These are phyloP conservation scores for Physocladia obscura DNA, from an alignment of 192 early-diverging fungal genomes.

Conservation along the genomic window DNA sequence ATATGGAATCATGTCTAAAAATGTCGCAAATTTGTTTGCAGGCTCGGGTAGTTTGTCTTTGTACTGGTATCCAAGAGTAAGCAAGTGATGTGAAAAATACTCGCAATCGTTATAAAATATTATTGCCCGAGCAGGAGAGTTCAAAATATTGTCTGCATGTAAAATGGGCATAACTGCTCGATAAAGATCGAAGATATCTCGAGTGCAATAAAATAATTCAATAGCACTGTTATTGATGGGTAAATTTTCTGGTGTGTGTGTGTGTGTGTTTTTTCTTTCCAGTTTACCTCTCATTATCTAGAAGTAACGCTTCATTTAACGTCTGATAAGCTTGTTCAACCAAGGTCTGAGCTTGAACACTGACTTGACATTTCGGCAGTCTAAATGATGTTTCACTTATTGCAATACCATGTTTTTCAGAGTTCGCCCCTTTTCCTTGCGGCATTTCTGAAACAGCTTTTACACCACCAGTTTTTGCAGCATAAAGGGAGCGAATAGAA, in stretches of 20 bases:
- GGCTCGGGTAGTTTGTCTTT: conserved; percentile 38
- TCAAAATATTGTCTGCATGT: conserved; percentile 53
- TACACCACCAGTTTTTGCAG: conserved; percentile 9
- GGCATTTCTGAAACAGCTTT: neutral
- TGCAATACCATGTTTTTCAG: conserved; percentile 14
- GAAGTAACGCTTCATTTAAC: conserved; percentile 11
- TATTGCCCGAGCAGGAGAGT: conserved; percentile 52
- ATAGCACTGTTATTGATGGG: conserved; percentile 11
- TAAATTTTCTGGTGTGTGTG: neutral
- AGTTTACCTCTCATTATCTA: conserved; percentile 19
- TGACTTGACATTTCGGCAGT: conserved; percentile 36
- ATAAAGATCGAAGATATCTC: conserved; percentile 60
- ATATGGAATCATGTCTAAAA: conserved; percentile 53
- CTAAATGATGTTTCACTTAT: conserved; percentile 20
- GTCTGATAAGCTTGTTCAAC: conserved; percentile 41
- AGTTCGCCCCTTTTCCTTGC: conserved; percentile 7
- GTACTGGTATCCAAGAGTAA: conserved; percentile 51
- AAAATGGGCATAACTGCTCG: conserved; percentile 62
- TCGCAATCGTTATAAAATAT: conserved; percentile 72
- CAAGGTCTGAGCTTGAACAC: conserved; percentile 40
- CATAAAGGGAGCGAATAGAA: conserved; percentile 3
- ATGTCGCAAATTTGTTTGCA: conserved; percentile 37
- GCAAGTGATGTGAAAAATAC: conserved; percentile 44
- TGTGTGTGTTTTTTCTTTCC: too few relatives aligned
- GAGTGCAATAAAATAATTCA: conserved; percentile 32